These are phyloP conservation scores for Scedosporium aurantiacum DNA, from an alignment of 2,329 filamentous ascomycete species.

Conservation along the genomic window DNA sequence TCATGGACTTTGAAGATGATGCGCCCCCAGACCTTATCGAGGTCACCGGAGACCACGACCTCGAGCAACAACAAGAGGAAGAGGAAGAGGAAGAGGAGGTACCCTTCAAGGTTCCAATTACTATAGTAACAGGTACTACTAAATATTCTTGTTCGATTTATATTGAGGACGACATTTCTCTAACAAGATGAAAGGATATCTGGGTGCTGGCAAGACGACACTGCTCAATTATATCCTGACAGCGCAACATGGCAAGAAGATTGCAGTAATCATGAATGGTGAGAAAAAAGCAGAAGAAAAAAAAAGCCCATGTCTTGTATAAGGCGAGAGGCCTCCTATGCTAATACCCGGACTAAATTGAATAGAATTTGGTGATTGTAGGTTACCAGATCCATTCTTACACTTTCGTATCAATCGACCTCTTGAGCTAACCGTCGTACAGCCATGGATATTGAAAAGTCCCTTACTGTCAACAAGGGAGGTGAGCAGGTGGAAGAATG, in stretches of 20 bases:
- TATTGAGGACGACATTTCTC: too few species aligned
- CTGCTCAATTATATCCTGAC: constrained; percentile 92
- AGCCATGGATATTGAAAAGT: constrained; percentile 94
- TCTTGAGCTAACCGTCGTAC: constrained; percentile 10
- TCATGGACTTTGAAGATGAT: constrained; percentile 57
- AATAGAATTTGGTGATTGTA: constrained; percentile 74
- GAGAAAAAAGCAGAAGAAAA: constrained; percentile 3
- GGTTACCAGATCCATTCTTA: constrained; percentile 16
- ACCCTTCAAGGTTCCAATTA: constrained; percentile 64
- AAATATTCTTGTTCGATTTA: neutral
- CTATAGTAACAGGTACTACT: constrained; percentile 63
- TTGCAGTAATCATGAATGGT: constrained; percentile 95
- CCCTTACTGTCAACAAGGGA: constrained; percentile 78
- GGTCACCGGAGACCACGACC: constrained; percentile 20
- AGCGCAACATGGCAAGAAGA: constrained; percentile 91
- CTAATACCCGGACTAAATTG: neutral
- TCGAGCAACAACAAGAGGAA: constrained; percentile 8
- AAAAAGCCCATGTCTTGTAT: neutral
- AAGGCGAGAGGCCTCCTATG: constrained; percentile 12
- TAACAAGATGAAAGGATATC: constrained; percentile 52
- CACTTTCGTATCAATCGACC: constrained; percentile 10
- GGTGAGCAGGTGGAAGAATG: constrained; percentile 82
- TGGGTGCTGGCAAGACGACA: constrained; percentile 92
- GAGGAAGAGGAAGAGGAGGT: constrained; percentile 38
- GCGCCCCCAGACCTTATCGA: constrained; percentile 54